phyloP scores from a whole-genome alignment of 2,329 filamentous ascomycete genomes.

The Aspergillus sp. region DNA sequence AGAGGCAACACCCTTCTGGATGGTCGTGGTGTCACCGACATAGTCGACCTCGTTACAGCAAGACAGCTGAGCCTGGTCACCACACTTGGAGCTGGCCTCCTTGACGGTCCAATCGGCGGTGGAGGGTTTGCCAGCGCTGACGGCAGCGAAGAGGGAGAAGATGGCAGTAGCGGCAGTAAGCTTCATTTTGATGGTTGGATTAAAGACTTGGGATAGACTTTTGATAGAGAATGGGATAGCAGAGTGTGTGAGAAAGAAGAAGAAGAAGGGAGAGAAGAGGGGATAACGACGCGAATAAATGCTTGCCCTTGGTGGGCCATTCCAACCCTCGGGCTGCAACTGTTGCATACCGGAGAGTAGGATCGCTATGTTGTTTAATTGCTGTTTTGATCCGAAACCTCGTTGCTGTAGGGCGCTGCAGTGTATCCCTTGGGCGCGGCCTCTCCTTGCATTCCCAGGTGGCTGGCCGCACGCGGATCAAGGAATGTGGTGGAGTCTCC shows the following conservation, averaged over 20 bases:
- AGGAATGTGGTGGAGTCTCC: no score
- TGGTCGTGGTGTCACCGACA: constrained; percentile 31
- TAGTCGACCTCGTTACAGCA: constrained; percentile 40
- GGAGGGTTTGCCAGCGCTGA: constrained; percentile 25
- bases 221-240: background rate
- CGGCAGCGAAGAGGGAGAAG: constrained; percentile 27
- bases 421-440: background rate
- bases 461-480: no score
- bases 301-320: background rate
- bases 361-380: background rate
- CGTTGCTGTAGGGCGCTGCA: background rate
- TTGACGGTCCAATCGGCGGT: constrained; percentile 30
- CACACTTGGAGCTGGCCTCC: constrained; percentile 34
- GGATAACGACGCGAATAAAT: background rate
- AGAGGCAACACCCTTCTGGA: constrained; percentile 29
- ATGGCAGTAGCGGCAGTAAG: constrained; percentile 29
- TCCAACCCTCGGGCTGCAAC: background rate
- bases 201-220: background rate
- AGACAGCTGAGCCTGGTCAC: constrained; percentile 35
- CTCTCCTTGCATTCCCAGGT: background rate
- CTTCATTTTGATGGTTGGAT: constrained; percentile 29
- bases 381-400: background rate
- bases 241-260: background rate
- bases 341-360: background rate
- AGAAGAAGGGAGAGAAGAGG: background rate